Base-by-base conservation (phyloP, 768 basidiomycete genomes). In the Lentinula raphanica region DNA sequence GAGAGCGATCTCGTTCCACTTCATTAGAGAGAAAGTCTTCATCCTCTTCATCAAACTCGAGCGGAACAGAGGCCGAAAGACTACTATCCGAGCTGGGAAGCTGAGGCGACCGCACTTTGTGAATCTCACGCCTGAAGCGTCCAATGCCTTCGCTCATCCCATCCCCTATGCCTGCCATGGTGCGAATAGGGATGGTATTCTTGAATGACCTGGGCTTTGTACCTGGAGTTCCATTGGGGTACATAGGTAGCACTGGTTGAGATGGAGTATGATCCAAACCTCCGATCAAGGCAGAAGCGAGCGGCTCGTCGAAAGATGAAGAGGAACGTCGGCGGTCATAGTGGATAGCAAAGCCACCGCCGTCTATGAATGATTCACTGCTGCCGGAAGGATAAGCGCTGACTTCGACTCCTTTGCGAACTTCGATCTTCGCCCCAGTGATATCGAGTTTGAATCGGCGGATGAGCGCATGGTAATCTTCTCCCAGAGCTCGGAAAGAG, bases 391-490 rank as follows among this genome's bases (percentile, higher is more conserved):
- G 27, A 58, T 79, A 82, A 0, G 84, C 82, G 58, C 77, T 84
- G 39, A 87, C 79, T 64, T 87, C 83, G 7, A 94, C 87, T 50
- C 88, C 83, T 50, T 77, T 79, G 17, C 90, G 81, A 6, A 92
- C 91, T 13, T 86, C 82, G 56, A 94, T 80, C 77, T 81, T 84
- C 36, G 65, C 49, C 1, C 80, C 83, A 1, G 74, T 69, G 32
- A 86, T 74, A 58, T 85, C 83, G 46, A 89, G 76, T 55, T 83
- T 81, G 60, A 81, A 82, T 3, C 79, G 77, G 32, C 84, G 83
- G 36, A 87, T 81, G n/a, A 90, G 81, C 0, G 90, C 87, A 57
- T 92, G 86, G 66, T 92, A 91, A 63, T 93, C 86, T 61, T 87
- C 84, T 12, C 84, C 83, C 0, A 93, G 78, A 1, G 84, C 79